A percentile compares a stretch with the other conserved stretches of the same genome.
These are phyloP conservation scores for Yarrowia sp. DNA, from an alignment of 805 yeast genomes.

Conservation along the genomic window DNA sequence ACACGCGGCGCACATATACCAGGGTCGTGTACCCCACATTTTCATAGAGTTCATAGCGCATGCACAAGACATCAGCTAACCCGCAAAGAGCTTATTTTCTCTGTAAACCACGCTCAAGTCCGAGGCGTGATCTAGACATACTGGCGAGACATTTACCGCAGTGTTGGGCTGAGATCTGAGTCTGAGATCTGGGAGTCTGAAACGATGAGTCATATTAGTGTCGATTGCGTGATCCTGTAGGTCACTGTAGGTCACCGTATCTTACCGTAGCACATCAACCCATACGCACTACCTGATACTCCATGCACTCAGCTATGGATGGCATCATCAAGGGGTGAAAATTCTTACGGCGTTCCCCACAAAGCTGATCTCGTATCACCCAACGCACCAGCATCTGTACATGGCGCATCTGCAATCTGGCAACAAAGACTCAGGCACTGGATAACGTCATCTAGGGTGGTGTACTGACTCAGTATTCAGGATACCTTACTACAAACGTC, in stretches of 20 bases:
- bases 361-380: not conserved
- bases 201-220: too few relatives aligned
- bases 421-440: not conserved
- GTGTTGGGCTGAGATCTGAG: too few relatives aligned
- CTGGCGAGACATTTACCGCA: too few relatives aligned
- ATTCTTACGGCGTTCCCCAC: not conserved
- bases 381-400: not conserved
- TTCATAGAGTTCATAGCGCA: not conserved
- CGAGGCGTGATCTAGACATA: too few relatives aligned
- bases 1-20: constrained; percentile 1
- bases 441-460: too few relatives aligned
- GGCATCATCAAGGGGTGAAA: not conserved
- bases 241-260: too few relatives aligned
- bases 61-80: constrained; percentile 15
- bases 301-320: too few relatives aligned
- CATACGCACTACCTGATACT: too few relatives aligned
- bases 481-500: too few relatives aligned
- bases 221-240: not conserved
- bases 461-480: too few relatives aligned
- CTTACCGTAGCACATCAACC: not conserved
- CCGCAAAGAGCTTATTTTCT: constrained; percentile 17
- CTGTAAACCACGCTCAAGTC: too few relatives aligned
- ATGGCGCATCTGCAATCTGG: not conserved
- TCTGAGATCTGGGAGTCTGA: too few relatives aligned
- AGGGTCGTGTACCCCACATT: constrained; percentile 22